These are phyloP conservation scores for Clitopilus hobsonii DNA, from an alignment of 768 basidiomycete species.

Conservation along the genomic window DNA sequence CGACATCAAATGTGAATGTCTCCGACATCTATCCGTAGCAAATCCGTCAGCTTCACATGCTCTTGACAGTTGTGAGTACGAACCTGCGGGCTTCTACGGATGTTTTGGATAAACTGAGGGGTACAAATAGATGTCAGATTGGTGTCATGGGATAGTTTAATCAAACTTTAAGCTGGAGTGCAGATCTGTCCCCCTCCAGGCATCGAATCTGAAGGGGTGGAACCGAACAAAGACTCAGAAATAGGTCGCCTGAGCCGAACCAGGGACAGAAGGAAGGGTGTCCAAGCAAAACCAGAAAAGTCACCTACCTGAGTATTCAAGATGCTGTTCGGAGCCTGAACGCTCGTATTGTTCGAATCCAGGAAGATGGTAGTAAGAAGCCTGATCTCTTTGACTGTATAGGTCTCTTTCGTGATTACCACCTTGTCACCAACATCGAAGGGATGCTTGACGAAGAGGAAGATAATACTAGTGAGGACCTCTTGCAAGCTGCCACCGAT, in stretches of 20 bases:
- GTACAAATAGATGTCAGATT: not conserved
- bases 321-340: constrained; percentile 70
- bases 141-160: not conserved
- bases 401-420: constrained; percentile 43
- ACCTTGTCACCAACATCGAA: constrained; percentile 82
- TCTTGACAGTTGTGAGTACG: too few relatives aligned
- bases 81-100: constrained; percentile 67
- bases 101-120: constrained; percentile 61
- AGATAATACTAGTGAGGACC: constrained; percentile 82
- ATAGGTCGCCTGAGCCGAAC: not conserved
- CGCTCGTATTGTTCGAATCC: constrained; percentile 50
- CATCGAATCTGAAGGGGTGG: not conserved
- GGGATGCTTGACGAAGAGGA: constrained; percentile 85
- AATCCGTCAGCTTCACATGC: not conserved
- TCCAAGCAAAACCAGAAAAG: not conserved
- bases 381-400: constrained; percentile 85
- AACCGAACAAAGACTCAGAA: not conserved
- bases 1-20: constrained; percentile 77
- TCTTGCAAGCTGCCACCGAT: constrained; percentile 80
- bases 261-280: not conserved
- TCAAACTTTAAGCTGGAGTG: not conserved
- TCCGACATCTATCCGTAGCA: constrained; percentile 56
- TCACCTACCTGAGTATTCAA: constrained; percentile 48
- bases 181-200: not conserved
- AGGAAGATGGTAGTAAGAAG: constrained; percentile 75